Conservation (phyloP, 108 stramenopile genomes). For the Schizochytrium sp. region DNA sequence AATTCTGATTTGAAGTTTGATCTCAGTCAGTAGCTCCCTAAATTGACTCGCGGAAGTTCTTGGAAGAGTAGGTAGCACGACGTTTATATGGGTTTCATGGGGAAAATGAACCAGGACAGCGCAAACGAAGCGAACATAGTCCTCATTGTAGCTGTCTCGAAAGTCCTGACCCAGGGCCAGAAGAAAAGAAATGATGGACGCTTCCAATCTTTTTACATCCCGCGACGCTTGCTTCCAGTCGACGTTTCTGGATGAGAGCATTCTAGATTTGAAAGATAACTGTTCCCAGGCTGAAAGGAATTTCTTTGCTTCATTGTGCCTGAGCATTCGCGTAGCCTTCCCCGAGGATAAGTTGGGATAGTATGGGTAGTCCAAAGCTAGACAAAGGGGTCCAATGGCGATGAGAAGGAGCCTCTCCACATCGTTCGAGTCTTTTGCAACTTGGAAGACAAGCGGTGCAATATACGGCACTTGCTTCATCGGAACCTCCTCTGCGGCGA, state of each 20-base stretch:
- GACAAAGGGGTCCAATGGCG: background rate
- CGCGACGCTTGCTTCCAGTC: background rate
- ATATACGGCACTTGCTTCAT: background rate
- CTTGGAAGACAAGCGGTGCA: background rate
- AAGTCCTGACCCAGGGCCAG: background rate
- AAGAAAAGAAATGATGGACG: background rate
- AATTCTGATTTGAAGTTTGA: background rate
- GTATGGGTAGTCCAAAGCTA: background rate
- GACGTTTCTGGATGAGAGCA: background rate
- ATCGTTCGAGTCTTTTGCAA: background rate
- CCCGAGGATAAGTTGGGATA: background rate
- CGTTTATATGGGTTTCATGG: background rate
- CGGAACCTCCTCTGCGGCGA: background rate
- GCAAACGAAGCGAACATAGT: constrained; percentile 7
- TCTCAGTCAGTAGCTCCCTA: background rate
- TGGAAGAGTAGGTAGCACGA: background rate
- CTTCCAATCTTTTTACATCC: background rate
- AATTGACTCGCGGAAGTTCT: background rate
- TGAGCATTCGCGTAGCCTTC: background rate
- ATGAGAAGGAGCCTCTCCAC: background rate
- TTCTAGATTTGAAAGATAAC: background rate
- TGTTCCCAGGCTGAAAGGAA: background rate
- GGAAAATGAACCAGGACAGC: background rate
- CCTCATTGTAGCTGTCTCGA: background rate
- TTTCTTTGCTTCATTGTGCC: background rate